Evolutionary conservation across 805 yeast genomes (phyloP).

Genomic region (Sugiyamaella marilandica): DNA sequence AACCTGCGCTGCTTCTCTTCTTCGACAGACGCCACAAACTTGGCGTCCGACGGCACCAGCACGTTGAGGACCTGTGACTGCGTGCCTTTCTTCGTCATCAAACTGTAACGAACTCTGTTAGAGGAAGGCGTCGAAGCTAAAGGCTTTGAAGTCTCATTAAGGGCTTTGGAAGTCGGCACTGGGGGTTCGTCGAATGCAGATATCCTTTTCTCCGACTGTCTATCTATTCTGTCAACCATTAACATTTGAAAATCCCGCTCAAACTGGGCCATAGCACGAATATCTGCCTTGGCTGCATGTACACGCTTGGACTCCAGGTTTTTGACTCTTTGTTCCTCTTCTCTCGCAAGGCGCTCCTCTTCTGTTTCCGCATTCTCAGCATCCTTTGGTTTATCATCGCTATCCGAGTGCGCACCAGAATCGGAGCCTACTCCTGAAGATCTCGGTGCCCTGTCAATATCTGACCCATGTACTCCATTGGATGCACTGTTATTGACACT

Average conservation of each 20-base stretch:
- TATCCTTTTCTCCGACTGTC: slow-evolving; percentile 32
- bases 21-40: slow-evolving; percentile 49
- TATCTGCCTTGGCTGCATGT: slow-evolving; percentile 35
- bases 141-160: slow-evolving; percentile 2
- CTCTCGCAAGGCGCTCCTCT: slow-evolving; percentile 34
- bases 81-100: slow-evolving; percentile 53
- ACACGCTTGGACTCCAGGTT: slow-evolving; percentile 24
- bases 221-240: slow-evolving; percentile 47
- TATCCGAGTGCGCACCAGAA: slow-evolving; percentile 19
- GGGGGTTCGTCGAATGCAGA: slow-evolving; percentile 31
- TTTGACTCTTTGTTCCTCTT: slow-evolving; percentile 35
- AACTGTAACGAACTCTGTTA: slow-evolving; percentile 36
- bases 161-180: slow-evolving; percentile 17
- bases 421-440: slow-evolving; percentile 26
- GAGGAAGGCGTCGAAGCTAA: neutral
- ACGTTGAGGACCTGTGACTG: slow-evolving; percentile 42
- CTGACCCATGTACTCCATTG: neutral
- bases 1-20: slow-evolving; percentile 47
- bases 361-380: slow-evolving; percentile 32
- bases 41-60: slow-evolving; percentile 49
- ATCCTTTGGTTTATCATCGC: slow-evolving; percentile 27
- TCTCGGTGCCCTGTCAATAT: slow-evolving; percentile 17
- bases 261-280: slow-evolving; percentile 45
- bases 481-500: neutral
- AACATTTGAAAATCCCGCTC: slow-evolving; percentile 54